phyloP scores from a whole-genome alignment of 495 filamentous ascomycete genomes.

The Neurospora terricola region DNA sequence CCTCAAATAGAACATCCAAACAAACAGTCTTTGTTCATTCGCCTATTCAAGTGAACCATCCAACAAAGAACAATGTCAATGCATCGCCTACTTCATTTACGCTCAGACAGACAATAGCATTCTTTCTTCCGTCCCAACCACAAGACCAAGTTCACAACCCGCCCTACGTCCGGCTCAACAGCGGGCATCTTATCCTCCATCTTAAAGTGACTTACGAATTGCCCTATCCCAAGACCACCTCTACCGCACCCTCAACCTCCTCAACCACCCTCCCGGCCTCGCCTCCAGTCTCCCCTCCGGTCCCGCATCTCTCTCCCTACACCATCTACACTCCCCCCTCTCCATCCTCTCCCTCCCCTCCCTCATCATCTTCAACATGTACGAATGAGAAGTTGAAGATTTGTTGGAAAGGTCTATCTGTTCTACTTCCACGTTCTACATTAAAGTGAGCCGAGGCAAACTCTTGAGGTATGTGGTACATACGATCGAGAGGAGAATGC shows the following conservation, averaged over 20 bases:
- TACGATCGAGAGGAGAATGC: too few relatives aligned
- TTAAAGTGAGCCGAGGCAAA: too few relatives aligned
- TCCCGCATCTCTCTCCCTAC: background rate
- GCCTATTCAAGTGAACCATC: background rate
- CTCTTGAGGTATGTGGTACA: too few relatives aligned
- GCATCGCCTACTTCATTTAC: background rate
- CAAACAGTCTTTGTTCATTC: background rate
- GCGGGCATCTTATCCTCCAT: too few relatives aligned
- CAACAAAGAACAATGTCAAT: background rate
- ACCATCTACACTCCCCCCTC: background rate
- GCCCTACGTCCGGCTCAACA: too few relatives aligned
- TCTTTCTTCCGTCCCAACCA: background rate
- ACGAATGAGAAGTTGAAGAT: too few relatives aligned
- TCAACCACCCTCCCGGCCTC: background rate
- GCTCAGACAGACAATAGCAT: background rate
- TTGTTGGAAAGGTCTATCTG: too few relatives aligned
- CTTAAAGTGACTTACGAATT: too few relatives aligned
- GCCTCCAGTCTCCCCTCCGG: too few relatives aligned
- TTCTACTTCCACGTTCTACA: too few relatives aligned
- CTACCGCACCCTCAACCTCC: background rate
- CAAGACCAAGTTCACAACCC: too few relatives aligned
- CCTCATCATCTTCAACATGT: background rate
- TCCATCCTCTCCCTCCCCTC: background rate
- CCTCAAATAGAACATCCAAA: background rate
- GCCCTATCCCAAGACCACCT: background rate